phyloP scores from a whole-genome alignment of 257 asterid genomes.

The Solanum chaucha region DNA sequence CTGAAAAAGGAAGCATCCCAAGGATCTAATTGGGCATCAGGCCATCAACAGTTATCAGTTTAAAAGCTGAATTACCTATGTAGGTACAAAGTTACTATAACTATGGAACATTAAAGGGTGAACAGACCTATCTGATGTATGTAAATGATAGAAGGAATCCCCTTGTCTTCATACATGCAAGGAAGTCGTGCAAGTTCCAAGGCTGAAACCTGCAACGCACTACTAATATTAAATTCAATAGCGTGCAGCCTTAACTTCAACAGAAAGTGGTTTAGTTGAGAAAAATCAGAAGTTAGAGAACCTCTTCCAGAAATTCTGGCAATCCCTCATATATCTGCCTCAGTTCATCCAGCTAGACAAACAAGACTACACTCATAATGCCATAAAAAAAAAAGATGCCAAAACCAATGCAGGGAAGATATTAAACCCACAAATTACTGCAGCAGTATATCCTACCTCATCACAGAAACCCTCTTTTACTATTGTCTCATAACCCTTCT shows the following conservation, averaged over 20 bases:
- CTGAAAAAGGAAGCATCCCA: background rate
- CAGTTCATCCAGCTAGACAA: conserved; percentile 90
- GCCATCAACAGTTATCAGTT: background rate
- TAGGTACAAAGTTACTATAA: background rate
- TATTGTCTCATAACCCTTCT: conserved; percentile 81
- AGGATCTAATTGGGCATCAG: background rate
- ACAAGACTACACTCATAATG: conserved; percentile 4
- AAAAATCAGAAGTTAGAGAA: conserved; percentile 22
- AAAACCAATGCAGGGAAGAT: background rate
- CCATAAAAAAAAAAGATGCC: background rate
- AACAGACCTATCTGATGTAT: conserved; percentile 84
- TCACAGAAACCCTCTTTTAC: conserved; percentile 90
- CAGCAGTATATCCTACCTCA: conserved; percentile 41
- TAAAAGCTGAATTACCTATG: background rate
- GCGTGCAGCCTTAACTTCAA: background rate
- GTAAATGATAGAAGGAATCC: conserved; percentile 70
- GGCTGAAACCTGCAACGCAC: conserved; percentile 58
- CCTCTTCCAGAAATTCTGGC: conserved; percentile 97
- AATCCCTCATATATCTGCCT: conserved; percentile 95
- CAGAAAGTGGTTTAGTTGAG: background rate
- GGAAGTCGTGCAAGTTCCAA: conserved; percentile 88
- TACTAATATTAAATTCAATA: conserved; percentile 11
- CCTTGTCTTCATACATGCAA: conserved; percentile 42
- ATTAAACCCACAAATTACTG: background rate
- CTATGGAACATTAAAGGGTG: conserved; percentile 3